Evolutionary conservation across 345 rosid species (phyloP), one percentile per base, ranked within the genome.

Genomic region (Erodium maritimum): DNA sequence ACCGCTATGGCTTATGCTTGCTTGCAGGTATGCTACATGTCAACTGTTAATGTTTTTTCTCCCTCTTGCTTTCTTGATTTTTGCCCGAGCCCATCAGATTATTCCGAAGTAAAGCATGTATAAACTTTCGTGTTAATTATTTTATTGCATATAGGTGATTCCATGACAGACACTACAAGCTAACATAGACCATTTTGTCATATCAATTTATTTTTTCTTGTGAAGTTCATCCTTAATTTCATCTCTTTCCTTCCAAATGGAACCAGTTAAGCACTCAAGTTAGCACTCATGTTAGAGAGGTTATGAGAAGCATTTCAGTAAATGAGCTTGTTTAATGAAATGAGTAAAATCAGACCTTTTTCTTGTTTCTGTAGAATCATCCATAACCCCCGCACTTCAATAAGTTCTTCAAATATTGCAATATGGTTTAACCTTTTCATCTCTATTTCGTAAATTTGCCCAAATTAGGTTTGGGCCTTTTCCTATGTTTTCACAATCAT

Each of bases 1-100:
- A 93, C 91, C n/a, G 94, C 87, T 19, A 87, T 87, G 45, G 94
- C 82, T 20, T 93, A 86, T 58, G 89, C 94, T n/a, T 93, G 89
- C 75, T 80, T 93, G 69, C 95, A 91, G 96, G 98, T 88, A 50
- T 56, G 75, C 53, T 45, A 11, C 51, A 6, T 67, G 52, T 46
- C 1, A 5, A n/a, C 48, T 63, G 17, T 14, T n/a, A 1, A 37
- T 55, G 24, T n/a, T 17, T 22, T 22, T 5, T 12, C 18, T 21
- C 4, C 55, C 14, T 42, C 17, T 12, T 29, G 2, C 48, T 3
- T 42, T 42, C 14, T 14, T 42, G 5, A 42, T 42, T 42, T 42
- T 42, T 7, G 48, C 48, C 17, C 12, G 11, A 42, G 14, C 3
- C 48, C 48, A 14, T 42, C 3, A 42, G 17, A 42, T 42, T 2